A percentile compares a stretch with the other conserved stretches of the same genome.
These are phyloP conservation scores for Suillus occidentalis DNA, from an alignment of 768 basidiomycete species.

Conservation along the genomic window DNA sequence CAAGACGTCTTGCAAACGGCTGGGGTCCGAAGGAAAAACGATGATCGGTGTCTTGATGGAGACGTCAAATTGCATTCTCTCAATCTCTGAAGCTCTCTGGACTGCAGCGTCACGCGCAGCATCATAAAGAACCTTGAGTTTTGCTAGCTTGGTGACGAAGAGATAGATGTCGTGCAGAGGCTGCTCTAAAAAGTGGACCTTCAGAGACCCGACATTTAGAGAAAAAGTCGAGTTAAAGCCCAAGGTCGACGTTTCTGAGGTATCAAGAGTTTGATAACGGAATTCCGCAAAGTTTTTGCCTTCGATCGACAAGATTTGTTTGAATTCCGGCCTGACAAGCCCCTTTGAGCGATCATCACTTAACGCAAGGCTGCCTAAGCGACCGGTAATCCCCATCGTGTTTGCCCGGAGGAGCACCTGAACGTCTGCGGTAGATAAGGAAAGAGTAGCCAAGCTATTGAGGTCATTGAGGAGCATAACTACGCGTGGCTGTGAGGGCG, in stretches of 20 bases:
- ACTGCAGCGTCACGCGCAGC: slow-evolving; percentile 91
- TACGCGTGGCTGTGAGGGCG: slow-evolving; percentile 31
- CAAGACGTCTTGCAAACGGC: slow-evolving; percentile 63
- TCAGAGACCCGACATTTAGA: slow-evolving; percentile 86
- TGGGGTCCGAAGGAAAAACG: slow-evolving; percentile 74
- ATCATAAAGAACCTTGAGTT: slow-evolving; percentile 92
- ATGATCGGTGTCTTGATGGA: slow-evolving; percentile 90
- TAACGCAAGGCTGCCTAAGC: slow-evolving; percentile 80
- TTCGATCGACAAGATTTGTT: slow-evolving; percentile 88
- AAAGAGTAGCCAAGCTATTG: slow-evolving; percentile 77
- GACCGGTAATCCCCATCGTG: slow-evolving; percentile 75
- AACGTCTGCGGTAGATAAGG: slow-evolving; percentile 88
- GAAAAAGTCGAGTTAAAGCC: slow-evolving; percentile 83
- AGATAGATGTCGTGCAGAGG: slow-evolving; percentile 88
- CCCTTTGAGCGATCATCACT: slow-evolving; percentile 64
- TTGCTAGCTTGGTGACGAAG: slow-evolving; percentile 83
- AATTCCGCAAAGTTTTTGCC: slow-evolving; percentile 94
- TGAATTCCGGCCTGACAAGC: slow-evolving; percentile 65
- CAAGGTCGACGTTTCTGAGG: slow-evolving; percentile 61
- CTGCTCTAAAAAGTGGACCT: slow-evolving; percentile 83
- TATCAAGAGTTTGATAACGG: slow-evolving; percentile 88
- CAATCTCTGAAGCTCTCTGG: slow-evolving; percentile 90
- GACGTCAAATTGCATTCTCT: slow-evolving; percentile 90
- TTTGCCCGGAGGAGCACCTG: slow-evolving; percentile 68
- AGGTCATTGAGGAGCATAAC: slow-evolving; percentile 77